These are phyloP conservation scores for Candida maris DNA, from an alignment of 805 yeast genomes.

Conservation along the genomic window DNA sequence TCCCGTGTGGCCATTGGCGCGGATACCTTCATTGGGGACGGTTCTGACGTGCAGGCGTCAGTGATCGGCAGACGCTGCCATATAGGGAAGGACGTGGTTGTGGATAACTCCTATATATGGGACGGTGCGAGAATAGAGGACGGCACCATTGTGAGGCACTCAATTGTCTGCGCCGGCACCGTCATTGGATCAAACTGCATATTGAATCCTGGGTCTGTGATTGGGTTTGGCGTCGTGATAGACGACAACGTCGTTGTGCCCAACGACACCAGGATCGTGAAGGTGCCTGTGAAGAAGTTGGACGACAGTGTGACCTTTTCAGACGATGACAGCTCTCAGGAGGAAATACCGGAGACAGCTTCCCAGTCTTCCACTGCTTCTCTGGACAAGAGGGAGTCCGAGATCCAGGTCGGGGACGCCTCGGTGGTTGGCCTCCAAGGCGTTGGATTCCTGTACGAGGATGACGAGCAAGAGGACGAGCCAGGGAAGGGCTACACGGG, in stretches of 20 bases:
- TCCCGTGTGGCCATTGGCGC: constrained; percentile 81
- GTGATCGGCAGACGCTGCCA: constrained; percentile 83
- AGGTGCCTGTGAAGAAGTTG: constrained; percentile 37
- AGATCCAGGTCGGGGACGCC: constrained; percentile 23
- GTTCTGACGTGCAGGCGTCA: constrained; percentile 60
- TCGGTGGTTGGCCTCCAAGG: constrained; percentile 47
- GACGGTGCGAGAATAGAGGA: constrained; percentile 74
- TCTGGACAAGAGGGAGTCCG: constrained; percentile 5
- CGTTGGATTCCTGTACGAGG: constrained; percentile 45
- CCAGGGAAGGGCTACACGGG: constrained; percentile 34
- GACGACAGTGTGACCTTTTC: constrained; percentile 29
- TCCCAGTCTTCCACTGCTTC: constrained; percentile 10
- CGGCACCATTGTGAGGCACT: constrained; percentile 50
- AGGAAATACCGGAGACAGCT: constrained; percentile 18
- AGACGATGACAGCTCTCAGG: constrained; percentile 17
- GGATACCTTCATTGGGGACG: constrained; percentile 71
- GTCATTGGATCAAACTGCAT: constrained; percentile 48
- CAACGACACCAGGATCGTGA: constrained; percentile 49
- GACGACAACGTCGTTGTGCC: constrained; percentile 51
- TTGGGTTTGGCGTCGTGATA: constrained; percentile 72
- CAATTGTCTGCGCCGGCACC: constrained; percentile 70
- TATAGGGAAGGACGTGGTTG: constrained; percentile 72
- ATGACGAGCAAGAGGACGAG: constrained; percentile 45
- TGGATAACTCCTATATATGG: constrained; percentile 83
- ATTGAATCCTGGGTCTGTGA: constrained; percentile 67